These are phyloP conservation scores for Oryza brachyantha DNA, from an alignment of 176 grass and related monocot species.

Conservation along the genomic window DNA sequence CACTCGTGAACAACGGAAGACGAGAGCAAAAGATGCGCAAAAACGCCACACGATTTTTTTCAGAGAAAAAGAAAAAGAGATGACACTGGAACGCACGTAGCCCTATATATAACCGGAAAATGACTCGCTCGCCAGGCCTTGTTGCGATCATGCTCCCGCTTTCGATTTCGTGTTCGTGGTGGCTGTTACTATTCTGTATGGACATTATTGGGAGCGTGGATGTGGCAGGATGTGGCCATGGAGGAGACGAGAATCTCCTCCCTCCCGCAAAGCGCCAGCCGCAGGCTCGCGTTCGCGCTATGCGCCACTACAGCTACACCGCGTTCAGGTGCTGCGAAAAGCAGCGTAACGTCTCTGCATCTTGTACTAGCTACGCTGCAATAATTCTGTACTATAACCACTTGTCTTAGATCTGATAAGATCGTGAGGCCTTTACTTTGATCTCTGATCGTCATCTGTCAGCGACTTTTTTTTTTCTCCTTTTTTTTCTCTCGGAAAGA, in stretches of 20 bases:
- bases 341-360: neutral
- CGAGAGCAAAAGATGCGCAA: neutral
- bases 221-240: neutral
- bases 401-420: conserved; percentile 16
- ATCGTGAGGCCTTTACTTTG: neutral
- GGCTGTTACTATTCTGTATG: neutral
- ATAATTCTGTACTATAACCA: conserved; percentile 31
- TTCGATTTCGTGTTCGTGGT: neutral
- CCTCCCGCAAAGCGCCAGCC: conserved; percentile 1
- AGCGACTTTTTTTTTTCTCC: neutral
- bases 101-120: neutral
- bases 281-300: neutral
- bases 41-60: conserved; percentile 16
- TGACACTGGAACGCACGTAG: conserved; percentile 37
- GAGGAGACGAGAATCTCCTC: conserved; percentile 17
- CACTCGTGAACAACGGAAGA: neutral
- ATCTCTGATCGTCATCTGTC: neutral
- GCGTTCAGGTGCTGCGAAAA: conserved; percentile 34
- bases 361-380: conserved; percentile 11
- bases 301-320: neutral
- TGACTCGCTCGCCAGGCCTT: neutral
- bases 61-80: neutral
- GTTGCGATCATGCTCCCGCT: conserved; percentile 8
- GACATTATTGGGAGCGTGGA: conserved; percentile 29
- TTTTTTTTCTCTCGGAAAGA: neutral